Evolutionary conservation across 1,284 basidiomycete species (phyloP).

Genomic region (Fomitopsis schrenkii): DNA sequence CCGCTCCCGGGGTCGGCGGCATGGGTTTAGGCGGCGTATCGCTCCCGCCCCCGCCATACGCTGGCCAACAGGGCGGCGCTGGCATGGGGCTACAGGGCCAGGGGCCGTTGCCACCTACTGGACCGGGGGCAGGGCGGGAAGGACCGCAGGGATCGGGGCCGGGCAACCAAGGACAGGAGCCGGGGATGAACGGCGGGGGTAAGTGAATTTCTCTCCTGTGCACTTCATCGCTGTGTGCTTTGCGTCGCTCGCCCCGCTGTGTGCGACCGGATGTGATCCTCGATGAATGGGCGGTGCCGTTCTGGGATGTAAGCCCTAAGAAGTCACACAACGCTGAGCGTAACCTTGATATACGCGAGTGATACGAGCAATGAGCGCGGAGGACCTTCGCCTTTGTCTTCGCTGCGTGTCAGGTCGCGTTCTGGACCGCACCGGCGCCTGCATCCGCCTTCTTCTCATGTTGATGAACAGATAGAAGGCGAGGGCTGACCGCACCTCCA

Average conservation of each 20-base stretch:
- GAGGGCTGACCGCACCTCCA: background rate
- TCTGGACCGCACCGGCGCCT: background rate
- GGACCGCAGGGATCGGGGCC: conserved; percentile 18
- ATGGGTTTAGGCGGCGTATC: conserved; percentile 8
- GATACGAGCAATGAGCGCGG: background rate
- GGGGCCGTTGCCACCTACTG: background rate
- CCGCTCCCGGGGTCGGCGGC: conserved; percentile 14
- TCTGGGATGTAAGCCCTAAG: too few relatives aligned
- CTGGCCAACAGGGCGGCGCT: background rate
- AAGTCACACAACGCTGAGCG: background rate
- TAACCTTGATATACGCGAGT: background rate
- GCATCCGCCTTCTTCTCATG: background rate
- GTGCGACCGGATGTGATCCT: too few relatives aligned
- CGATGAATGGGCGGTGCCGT: too few relatives aligned
- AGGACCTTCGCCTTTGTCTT: background rate
- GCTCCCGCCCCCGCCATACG: conserved; percentile 13
- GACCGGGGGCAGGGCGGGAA: conserved; percentile 5
- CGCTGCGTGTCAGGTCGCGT: background rate
- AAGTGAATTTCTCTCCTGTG: background rate
- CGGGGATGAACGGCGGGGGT: conserved; percentile 5
- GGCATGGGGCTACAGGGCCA: conserved; percentile 1
- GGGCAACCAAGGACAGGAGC: conserved; percentile 11
- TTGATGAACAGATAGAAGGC: too few relatives aligned
- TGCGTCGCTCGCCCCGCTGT: background rate
- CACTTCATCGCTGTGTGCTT: background rate